Evolutionary conservation across 139 green algal genomes (phyloP), one percentile per base, ranked within the genome.

Genomic region (Desmodesmus armatus): DNA sequence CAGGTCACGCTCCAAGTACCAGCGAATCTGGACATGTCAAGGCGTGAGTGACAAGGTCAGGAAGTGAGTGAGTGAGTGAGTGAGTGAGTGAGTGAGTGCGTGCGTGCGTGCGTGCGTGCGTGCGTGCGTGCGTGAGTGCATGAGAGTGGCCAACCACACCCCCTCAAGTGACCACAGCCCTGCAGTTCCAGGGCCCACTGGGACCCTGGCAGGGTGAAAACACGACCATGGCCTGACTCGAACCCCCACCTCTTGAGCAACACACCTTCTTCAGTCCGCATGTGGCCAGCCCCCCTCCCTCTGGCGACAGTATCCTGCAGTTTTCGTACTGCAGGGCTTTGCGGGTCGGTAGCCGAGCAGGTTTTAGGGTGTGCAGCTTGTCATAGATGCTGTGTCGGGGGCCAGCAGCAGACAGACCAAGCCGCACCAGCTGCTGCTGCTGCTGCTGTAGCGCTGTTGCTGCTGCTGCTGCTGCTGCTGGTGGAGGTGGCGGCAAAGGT

Each of bases 251-350:
- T n/a, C n/a, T n/a, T n/a, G n/a, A n/a, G n/a, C 27, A 19, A 25
- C 58, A 7, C 58, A 80, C 73, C 49, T 80, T 80, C 37, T 80
- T 80, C 11, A 51, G 35, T 15, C 73, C 73, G 9, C 73, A 80
- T 5, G 73, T 80, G 6, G 73, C 73, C 4, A 80, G 33, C 7
- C 47, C 44, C 39, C 43, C 35, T 0, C 73, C 73, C 35, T 80
- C 73, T 15, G 73, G 73, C 31, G n/a, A 31, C 55, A 80, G 13
- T 25, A 80, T 80, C 33, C 73, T 69, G 49, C 73, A 80, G 21
- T 80, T 80, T 49, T 80, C 73, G 47, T 80, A 80, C 73, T 80
- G 73, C 73, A 80, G 47, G 5, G 44, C 33, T 29, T 80, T 80
- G 5, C 73, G 55, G 2, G 49, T 80, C n/a, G 73, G 73, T 49